Evolutionary conservation across 768 basidiomycete genomes (phyloP).

Genomic region (Tephrocybe sp.): DNA sequence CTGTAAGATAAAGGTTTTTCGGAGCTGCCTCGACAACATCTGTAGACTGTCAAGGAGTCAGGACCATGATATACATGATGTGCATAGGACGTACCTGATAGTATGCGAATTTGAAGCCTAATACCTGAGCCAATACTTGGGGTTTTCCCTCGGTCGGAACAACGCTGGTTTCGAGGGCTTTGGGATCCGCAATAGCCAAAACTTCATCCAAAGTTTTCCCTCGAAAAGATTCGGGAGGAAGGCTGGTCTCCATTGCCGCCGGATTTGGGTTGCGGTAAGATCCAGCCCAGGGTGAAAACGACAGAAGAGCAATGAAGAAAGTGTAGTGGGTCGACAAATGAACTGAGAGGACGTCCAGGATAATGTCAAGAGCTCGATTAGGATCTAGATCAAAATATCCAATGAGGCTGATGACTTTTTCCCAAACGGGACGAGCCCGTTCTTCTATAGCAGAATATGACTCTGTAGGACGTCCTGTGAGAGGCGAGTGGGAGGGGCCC

Average conservation of each 20-base stretch:
- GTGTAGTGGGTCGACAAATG: conserved; percentile 79
- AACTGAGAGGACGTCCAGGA: conserved; percentile 85
- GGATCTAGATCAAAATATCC: conserved; percentile 98
- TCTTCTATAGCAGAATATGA: conserved; percentile 53
- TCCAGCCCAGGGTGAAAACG: conserved; percentile 84
- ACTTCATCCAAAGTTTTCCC: conserved; percentile 70
- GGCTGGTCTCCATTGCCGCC: conserved; percentile 36
- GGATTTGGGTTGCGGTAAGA: conserved; percentile 36
- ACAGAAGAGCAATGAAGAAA: conserved; percentile 86
- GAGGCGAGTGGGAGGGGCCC: conserved; percentile 68
- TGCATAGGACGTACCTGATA: conserved; percentile 66
- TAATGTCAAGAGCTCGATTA: conserved; percentile 88
- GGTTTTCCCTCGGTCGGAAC: conserved; percentile 34
- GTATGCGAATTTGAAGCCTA: conserved; percentile 96
- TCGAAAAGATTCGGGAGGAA: conserved; percentile 40
- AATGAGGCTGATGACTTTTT: conserved; percentile 82
- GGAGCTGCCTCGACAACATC: conserved; percentile 64
- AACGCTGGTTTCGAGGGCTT: conserved; percentile 17
- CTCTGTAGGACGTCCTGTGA: conserved; percentile 66
- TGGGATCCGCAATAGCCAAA: conserved; percentile 50
- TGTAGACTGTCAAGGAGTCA: conserved; percentile 37
- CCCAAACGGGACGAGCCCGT: conserved; percentile 71
- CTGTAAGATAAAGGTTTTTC: conserved; percentile 72
- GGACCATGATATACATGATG: background rate
- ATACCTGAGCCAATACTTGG: conserved; percentile 79